These are phyloP conservation scores for Dimocarpus longan DNA, from an alignment of 345 rosid species.

Conservation along the genomic window DNA sequence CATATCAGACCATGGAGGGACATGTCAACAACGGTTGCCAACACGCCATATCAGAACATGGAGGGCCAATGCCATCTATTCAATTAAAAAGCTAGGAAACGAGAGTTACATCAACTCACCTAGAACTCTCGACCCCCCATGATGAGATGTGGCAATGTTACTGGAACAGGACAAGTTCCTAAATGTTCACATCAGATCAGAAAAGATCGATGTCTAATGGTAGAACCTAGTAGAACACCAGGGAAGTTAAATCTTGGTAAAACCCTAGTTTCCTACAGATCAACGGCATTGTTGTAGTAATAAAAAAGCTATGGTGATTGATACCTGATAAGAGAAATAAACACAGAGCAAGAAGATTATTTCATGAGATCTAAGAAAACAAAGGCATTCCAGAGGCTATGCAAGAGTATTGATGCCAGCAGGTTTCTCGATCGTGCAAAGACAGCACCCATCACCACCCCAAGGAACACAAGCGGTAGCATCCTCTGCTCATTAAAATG, in stretches of 20 bases:
- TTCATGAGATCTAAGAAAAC: slow-evolving; percentile 56
- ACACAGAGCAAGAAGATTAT: slow-evolving; percentile 25
- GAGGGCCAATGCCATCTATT: neutral
- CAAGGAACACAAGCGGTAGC: slow-evolving; percentile 51
- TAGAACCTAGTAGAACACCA: neutral
- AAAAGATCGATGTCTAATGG: neutral
- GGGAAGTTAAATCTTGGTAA: slow-evolving; percentile 5
- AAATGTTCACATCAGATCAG: neutral
- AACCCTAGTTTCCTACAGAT: neutral
- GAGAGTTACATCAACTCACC: neutral
- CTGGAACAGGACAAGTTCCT: neutral
- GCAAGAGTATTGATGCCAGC: slow-evolving; percentile 49
- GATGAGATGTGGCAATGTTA: neutral
- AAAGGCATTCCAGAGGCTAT: slow-evolving; percentile 59
- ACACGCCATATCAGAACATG: neutral
- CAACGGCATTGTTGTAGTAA: neutral
- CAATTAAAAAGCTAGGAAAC: neutral
- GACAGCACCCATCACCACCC: slow-evolving; percentile 51
- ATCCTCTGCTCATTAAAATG: slow-evolving; percentile 60
- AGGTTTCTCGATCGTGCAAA: slow-evolving; percentile 48
- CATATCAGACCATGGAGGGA: no score
- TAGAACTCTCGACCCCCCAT: neutral
- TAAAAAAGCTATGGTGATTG: neutral
- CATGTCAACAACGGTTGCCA: neutral
- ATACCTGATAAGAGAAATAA: slow-evolving; percentile 19